Evolutionary conservation across 2,329 filamentous ascomycete species (phyloP).

Genomic region (Myotisia sp.): DNA sequence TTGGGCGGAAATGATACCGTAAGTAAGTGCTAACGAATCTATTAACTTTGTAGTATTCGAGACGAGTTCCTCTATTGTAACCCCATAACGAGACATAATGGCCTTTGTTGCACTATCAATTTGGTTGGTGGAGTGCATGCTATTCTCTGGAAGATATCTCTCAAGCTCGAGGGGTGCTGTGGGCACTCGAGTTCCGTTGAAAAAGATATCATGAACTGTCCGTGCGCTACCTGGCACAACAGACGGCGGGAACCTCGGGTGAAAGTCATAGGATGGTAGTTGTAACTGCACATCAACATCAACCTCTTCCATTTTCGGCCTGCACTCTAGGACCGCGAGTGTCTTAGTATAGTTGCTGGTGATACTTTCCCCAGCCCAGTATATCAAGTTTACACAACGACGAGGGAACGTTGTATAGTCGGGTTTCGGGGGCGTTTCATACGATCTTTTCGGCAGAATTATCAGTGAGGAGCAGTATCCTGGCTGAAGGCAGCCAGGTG

Average conservation of each 20-base stretch:
- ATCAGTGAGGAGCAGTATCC: no score
- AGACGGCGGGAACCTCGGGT: background rate
- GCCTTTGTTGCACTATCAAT: no score
- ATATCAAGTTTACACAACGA: no score
- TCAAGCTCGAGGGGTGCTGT: background rate
- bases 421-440: no score
- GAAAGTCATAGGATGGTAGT: slow-evolving; percentile 1
- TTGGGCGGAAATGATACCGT: slow-evolving; percentile 1
- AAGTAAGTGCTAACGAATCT: background rate
- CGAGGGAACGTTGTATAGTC: no score
- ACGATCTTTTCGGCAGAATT: no score
- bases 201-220: background rate
- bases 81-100: background rate
- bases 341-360: background rate
- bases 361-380: background rate
- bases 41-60: background rate
- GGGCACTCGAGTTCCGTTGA: background rate
- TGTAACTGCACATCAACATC: slow-evolving; percentile 1
- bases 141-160: background rate
- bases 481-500: no score
- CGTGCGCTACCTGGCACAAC: slow-evolving; percentile 1
- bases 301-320: slow-evolving; percentile 1
- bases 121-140: no score
- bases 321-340: background rate
- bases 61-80: background rate